These are phyloP conservation scores for Aschersonia sp. DNA, from an alignment of 2,329 filamentous ascomycete genomes.

Conservation along the genomic window DNA sequence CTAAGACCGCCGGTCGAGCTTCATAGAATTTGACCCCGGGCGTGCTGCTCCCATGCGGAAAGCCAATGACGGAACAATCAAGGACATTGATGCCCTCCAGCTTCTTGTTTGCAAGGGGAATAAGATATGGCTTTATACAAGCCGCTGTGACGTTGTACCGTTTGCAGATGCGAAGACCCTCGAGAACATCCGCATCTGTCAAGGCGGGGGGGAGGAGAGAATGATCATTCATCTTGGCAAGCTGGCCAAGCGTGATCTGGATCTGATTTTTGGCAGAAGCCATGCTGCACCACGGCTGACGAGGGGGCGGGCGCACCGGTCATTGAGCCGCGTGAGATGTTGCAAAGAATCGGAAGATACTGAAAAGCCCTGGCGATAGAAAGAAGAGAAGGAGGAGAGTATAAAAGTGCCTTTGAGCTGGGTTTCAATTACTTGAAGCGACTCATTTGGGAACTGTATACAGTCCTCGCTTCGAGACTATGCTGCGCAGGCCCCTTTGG, in stretches of 20 bases:
- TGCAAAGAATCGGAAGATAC: no score
- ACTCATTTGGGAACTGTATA: no score
- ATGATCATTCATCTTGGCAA: constrained; percentile 45
- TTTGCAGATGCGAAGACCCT: constrained; percentile 31
- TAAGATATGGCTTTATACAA: constrained; percentile 42
- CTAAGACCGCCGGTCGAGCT: constrained; percentile 28
- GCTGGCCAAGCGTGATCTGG: constrained; percentile 24
- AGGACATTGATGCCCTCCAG: constrained; percentile 33
- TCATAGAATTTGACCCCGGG: constrained; percentile 39
- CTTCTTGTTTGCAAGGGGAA: constrained; percentile 29
- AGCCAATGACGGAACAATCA: constrained; percentile 44
- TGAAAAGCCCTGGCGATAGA: no score
- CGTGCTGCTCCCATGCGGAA: constrained; percentile 44
- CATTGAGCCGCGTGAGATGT: no score
- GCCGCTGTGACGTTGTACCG: constrained; percentile 37
- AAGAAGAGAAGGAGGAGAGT: no score
- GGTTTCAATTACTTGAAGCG: no score
- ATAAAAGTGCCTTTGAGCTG: no score
- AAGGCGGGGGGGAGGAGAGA: constrained; percentile 47
- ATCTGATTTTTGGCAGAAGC: not conserved
- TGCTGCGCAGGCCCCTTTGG: no score
- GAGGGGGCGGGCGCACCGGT: not conserved
- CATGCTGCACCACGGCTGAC: not conserved
- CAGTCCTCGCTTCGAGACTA: no score
- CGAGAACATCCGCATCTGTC: constrained; percentile 37